Evolutionary conservation across 2,329 filamentous ascomycete species (phyloP).

Genomic region (Fusarium sp.): DNA sequence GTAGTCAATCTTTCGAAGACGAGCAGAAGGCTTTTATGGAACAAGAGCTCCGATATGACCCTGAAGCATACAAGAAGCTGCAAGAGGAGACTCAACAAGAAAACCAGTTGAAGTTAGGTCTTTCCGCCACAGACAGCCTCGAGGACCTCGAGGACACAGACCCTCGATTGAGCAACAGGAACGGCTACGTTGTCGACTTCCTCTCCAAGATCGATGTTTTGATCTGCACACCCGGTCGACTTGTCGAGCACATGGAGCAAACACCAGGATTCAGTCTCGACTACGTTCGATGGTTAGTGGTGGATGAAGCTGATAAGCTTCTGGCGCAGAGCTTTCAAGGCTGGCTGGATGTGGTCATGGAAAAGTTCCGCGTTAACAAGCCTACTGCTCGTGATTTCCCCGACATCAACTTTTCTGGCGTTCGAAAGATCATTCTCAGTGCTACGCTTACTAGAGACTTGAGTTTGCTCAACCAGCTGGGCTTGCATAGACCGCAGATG

Average conservation of each 20-base stretch:
- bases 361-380: slow-evolving; percentile 62
- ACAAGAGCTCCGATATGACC: slow-evolving; percentile 70
- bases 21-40: slow-evolving; percentile 65
- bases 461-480: slow-evolving; percentile 79
- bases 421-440: slow-evolving; percentile 87
- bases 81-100: slow-evolving; percentile 36
- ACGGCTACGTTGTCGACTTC: slow-evolving; percentile 69
- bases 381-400: slow-evolving; percentile 65
- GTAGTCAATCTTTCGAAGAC: slow-evolving; percentile 78
- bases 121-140: slow-evolving; percentile 31
- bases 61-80: slow-evolving; percentile 59
- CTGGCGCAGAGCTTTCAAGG: slow-evolving; percentile 93
- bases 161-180: slow-evolving; percentile 50
- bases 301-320: slow-evolving; percentile 94
- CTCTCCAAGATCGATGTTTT: slow-evolving; percentile 85
- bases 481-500: slow-evolving; percentile 77
- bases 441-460: slow-evolving; percentile 93
- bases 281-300: slow-evolving; percentile 85
- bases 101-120: slow-evolving; percentile 6
- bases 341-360: slow-evolving; percentile 81
- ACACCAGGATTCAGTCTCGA: slow-evolving; percentile 85
- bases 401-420: slow-evolving; percentile 62
- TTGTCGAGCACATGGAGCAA: slow-evolving; percentile 89
- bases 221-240: slow-evolving; percentile 88
- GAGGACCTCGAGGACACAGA: slow-evolving; percentile 40